Percentiles rank a stretch among this genome's conserved stretches.
phyloP scores from a whole-genome alignment of 2,329 filamentous ascomycete genomes.

The Elsinoe batatas region DNA sequence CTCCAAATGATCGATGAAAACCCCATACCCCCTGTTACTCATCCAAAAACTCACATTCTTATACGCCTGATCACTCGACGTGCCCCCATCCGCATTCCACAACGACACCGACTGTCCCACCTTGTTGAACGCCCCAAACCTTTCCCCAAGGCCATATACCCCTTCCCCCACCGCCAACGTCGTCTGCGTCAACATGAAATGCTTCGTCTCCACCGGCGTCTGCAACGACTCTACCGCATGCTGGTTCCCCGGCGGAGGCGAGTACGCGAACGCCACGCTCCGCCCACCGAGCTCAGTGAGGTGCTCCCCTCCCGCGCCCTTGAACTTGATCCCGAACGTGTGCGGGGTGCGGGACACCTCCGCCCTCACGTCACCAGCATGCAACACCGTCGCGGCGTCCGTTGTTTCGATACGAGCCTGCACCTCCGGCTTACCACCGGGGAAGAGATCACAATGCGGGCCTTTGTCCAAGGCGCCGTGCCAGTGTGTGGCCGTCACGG shows the following conservation, averaged over 20 bases:
- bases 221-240: constrained; percentile 45
- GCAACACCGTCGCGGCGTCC: constrained; percentile 40
- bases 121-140: constrained; percentile 68
- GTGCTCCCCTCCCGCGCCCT: constrained; percentile 40
- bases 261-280: constrained; percentile 50
- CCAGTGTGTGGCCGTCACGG: constrained; percentile 50
- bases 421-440: constrained; percentile 38
- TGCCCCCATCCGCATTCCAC: constrained; percentile 54
- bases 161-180: constrained; percentile 48
- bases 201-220: constrained; percentile 37
- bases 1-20: constrained; percentile 64
- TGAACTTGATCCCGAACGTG: constrained; percentile 48
- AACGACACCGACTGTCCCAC: constrained; percentile 60
- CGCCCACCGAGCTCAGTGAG: constrained; percentile 47
- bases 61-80: constrained; percentile 60
- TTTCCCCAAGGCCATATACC: constrained; percentile 64
- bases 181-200: constrained; percentile 38
- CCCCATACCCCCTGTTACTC: constrained; percentile 62
- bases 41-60: constrained; percentile 64
- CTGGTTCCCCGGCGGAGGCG: constrained; percentile 42
- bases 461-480: constrained; percentile 42
- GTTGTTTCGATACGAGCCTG: constrained; percentile 33
- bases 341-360: constrained; percentile 42
- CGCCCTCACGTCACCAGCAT: constrained; percentile 43
- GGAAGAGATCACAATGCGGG: constrained; percentile 51